phyloP scores from a whole-genome alignment of 1,284 basidiomycete genomes.

The Tylopilus sp. region DNA sequence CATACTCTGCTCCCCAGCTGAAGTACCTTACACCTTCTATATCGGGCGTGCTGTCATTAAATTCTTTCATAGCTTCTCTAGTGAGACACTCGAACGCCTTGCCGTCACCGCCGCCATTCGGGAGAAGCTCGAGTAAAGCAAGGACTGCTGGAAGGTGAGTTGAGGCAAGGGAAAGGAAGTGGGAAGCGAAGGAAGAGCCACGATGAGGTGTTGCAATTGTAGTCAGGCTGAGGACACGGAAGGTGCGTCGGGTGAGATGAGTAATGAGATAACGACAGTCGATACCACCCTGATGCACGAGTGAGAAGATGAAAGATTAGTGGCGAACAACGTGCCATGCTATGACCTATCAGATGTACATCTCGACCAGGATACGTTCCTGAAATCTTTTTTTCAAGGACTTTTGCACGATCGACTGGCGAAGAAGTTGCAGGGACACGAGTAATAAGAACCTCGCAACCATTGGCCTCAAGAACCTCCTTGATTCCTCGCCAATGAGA shows the following conservation, averaged over 20 bases:
- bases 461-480: conserved; percentile 84
- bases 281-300: conserved; percentile 69
- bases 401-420: conserved; percentile 81
- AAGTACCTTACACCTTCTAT: conserved; percentile 79
- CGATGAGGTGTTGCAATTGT: conserved; percentile 94
- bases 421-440: conserved; percentile 89
- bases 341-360: conserved; percentile 88
- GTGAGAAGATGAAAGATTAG: conserved; percentile 9
- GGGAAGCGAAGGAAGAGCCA: conserved; percentile 91
- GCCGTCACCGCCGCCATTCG: conserved; percentile 82
- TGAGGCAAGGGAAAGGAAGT: conserved; percentile 82
- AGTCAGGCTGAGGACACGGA: conserved; percentile 76
- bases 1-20: conserved; percentile 89
- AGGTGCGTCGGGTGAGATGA: conserved; percentile 62
- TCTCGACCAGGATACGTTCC: conserved; percentile 74
- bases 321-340: conserved; percentile 63
- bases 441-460: conserved; percentile 87
- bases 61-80: conserved; percentile 78
- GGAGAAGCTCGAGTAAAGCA: conserved; percentile 71
- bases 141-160: conserved; percentile 61
- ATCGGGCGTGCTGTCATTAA: conserved; percentile 84
- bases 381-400: conserved; percentile 78
- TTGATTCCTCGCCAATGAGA: conserved; percentile 94
- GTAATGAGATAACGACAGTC: conserved; percentile 87
- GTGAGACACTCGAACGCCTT: conserved; percentile 88